A percentile compares a stretch with the other conserved stretches of the same genome.
Evolutionary conservation across 768 basidiomycete genomes (phyloP).

Genomic region (Gymnopilus dilepis): DNA sequence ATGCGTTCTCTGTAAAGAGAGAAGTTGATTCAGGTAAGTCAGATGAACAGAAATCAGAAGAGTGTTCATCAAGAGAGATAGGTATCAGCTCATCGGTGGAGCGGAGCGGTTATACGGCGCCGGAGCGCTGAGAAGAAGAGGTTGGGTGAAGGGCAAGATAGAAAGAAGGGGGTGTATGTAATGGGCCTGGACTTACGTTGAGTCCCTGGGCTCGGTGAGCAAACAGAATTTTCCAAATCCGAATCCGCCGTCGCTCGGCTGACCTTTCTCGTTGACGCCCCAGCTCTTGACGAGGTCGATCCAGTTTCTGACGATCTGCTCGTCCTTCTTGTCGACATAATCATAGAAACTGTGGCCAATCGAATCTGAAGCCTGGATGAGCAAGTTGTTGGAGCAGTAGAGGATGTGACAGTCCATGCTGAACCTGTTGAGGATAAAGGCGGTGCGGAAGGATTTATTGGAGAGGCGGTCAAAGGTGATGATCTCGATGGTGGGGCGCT

Average conservation of each 20-base stretch:
- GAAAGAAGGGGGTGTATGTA: too few relatives aligned
- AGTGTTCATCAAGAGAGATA: too few relatives aligned
- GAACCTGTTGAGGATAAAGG: slow-evolving; percentile 85
- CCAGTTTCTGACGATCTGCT: slow-evolving; percentile 71
- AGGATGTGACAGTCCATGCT: slow-evolving; percentile 65
- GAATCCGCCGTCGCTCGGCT: slow-evolving; percentile 85
- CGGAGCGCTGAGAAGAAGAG: neutral
- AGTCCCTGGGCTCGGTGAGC: slow-evolving; percentile 63
- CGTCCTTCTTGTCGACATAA: slow-evolving; percentile 69
- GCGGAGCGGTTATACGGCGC: neutral
- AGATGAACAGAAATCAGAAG: neutral
- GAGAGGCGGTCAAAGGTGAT: slow-evolving; percentile 69
- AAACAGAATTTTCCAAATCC: slow-evolving; percentile 77
- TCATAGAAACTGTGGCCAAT: slow-evolving; percentile 77
- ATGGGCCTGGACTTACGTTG: slow-evolving; percentile 46
- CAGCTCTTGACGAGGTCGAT: slow-evolving; percentile 80
- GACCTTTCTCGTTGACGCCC: slow-evolving; percentile 85
- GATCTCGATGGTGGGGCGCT: slow-evolving; percentile 6
- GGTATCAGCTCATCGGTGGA: neutral
- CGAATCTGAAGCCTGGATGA: slow-evolving; percentile 61
- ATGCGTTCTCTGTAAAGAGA: slow-evolving; percentile 11
- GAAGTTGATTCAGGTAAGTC: neutral
- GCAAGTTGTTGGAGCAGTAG: slow-evolving; percentile 76
- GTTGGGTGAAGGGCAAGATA: neutral
- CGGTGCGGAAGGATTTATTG: slow-evolving; percentile 73